Percentiles rank a stretch among this genome's conserved stretches.
phyloP scores from a whole-genome alignment of 164 flowering plant genomes.

The Chloranthus sessilifolius region DNA sequence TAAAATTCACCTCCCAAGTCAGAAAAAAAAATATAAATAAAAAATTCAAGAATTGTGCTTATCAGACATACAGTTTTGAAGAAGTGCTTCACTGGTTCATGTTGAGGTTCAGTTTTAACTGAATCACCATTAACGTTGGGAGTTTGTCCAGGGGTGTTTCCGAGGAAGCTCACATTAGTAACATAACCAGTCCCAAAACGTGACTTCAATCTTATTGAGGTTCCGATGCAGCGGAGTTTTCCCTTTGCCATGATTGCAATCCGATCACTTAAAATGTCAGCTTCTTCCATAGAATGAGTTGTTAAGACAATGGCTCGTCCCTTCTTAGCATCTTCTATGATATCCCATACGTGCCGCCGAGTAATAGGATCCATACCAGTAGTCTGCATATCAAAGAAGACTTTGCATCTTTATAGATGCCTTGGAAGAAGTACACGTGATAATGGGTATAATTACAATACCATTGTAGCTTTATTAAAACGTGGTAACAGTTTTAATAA shows the following conservation, averaged over 20 bases:
- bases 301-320: constrained; percentile 86
- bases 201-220: constrained; percentile 89
- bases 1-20: constrained; percentile 16
- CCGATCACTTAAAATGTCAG: constrained; percentile 88
- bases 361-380: constrained; percentile 99
- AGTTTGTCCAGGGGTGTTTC: constrained; percentile 26
- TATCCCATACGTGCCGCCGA: constrained; percentile 97
- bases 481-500: no score
- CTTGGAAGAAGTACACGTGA: not conserved
- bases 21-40: constrained; percentile 10
- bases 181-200: constrained; percentile 88
- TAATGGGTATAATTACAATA: no score
- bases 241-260: constrained; percentile 99
- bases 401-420: constrained; percentile 1
- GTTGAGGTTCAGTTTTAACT: constrained; percentile 19
- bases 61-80: constrained; percentile 54
- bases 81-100: constrained; percentile 68
- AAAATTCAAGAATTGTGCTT: not conserved
- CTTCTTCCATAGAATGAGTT: constrained; percentile 99
- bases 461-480: no score
- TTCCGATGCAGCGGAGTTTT: constrained; percentile 93
- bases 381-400: constrained; percentile 47
- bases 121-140: constrained; percentile 19
- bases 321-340: constrained; percentile 82
- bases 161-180: constrained; percentile 62